These are phyloP conservation scores for Linum tenue DNA, from an alignment of 345 rosid genomes.

Conservation along the genomic window DNA sequence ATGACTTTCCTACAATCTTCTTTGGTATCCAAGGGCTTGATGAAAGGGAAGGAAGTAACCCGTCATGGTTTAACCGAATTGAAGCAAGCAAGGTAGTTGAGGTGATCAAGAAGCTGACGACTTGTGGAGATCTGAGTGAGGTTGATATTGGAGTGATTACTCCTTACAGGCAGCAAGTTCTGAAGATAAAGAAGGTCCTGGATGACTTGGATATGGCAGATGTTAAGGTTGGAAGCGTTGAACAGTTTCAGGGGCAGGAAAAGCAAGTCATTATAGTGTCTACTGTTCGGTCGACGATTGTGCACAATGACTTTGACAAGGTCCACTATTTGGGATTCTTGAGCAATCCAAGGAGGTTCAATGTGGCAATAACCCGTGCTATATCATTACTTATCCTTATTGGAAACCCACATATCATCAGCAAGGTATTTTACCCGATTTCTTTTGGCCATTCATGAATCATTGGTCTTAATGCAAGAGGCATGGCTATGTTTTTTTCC, in stretches of 20 bases:
- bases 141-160: conserved; percentile 76
- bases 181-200: conserved; percentile 57
- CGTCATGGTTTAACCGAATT: conserved; percentile 92
- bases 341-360: conserved; percentile 23
- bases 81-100: conserved; percentile 85
- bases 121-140: conserved; percentile 36
- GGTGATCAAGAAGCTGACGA: conserved; percentile 39
- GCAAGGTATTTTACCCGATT: conserved; percentile 11
- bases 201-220: conserved; percentile 50
- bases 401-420: conserved; percentile 24
- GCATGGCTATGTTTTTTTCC: no score
- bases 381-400: conserved; percentile 17
- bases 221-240: conserved; percentile 52
- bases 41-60: conserved; percentile 92
- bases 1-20: conserved; percentile 66
- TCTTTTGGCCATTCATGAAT: not conserved
- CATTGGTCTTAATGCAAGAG: no score
- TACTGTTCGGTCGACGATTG: conserved; percentile 28
- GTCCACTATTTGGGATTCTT: conserved; percentile 19
- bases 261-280: conserved; percentile 23
- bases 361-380: conserved; percentile 26
- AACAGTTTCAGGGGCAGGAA: not conserved
- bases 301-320: conserved; percentile 24
- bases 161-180: conserved; percentile 87
- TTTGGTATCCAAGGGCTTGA: conserved; percentile 93